phyloP scores from a whole-genome alignment of 495 filamentous ascomycete species.

The Xylaria nigripes region DNA sequence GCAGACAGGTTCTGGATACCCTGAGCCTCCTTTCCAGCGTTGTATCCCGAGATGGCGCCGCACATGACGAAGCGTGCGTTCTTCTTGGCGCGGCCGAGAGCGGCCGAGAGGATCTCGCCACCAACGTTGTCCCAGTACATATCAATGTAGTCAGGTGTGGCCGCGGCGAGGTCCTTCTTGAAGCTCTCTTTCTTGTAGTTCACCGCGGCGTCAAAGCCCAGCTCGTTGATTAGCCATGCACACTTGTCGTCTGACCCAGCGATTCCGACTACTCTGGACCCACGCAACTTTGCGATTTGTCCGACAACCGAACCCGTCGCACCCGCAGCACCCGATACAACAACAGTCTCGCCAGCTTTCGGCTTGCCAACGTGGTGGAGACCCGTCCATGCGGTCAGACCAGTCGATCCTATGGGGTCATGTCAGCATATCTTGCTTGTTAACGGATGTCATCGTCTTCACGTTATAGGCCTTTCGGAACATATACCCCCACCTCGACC shows the following conservation, averaged over 20 bases:
- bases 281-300: slow-evolving; percentile 60
- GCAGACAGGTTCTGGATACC: slow-evolving; percentile 24
- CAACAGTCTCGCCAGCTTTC: slow-evolving; percentile 52
- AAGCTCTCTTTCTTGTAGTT: slow-evolving; percentile 60
- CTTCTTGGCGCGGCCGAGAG: slow-evolving; percentile 46
- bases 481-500: background rate
- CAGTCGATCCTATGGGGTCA: slow-evolving; percentile 35
- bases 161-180: slow-evolving; percentile 45
- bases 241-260: slow-evolving; percentile 62
- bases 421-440: background rate
- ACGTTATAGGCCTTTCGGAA: no score
- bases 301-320: slow-evolving; percentile 61
- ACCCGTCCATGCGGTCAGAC: slow-evolving; percentile 62
- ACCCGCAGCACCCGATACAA: slow-evolving; percentile 62
- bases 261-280: slow-evolving; percentile 52
- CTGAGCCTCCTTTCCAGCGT: slow-evolving; percentile 25
- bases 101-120: slow-evolving; percentile 48
- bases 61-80: slow-evolving; percentile 55
- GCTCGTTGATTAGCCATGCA: slow-evolving; percentile 46
- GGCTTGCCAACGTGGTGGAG: slow-evolving; percentile 51
- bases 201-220: slow-evolving; percentile 58
- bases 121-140: slow-evolving; percentile 60
- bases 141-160: slow-evolving; percentile 54
- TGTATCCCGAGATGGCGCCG: slow-evolving; percentile 44
- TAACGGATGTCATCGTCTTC: no score